Base-by-base conservation (phyloP, 805 yeast species). In the Candida tallmaniae region DNA sequence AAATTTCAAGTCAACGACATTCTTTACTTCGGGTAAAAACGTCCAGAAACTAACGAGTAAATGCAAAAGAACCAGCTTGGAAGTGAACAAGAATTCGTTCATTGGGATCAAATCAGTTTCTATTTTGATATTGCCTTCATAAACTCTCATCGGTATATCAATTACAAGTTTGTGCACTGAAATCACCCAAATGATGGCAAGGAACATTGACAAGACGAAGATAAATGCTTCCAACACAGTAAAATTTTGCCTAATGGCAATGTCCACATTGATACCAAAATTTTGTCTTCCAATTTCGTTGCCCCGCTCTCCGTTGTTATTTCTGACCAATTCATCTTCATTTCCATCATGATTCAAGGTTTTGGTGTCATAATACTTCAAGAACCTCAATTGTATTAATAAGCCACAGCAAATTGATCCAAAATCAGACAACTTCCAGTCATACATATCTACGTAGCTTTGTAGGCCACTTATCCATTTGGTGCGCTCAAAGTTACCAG, bases 81-180 rank as follows among this genome's bases (percentile, higher is more conserved):
- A 6, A 19, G 8, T 18, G 6, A 32, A 9, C 16, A 21, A 17
- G 11, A 20, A 32, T 6, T 20, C 18, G 20, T 13, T 26, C 24
- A 19, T 18, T 4, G 13, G 11, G 4, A 20, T 8, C 7, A 9
- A 11, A 7, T 13, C 6, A 13, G 19, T 19, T 7, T 18, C 10
- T 11, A 10, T 23, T 7, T 6, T 28, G 6, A 5, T 8, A 8
- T 12, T 9, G 9, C 13, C 18, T 6, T 5, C n/a, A 5, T 5
- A 17, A 10, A 29, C 6, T 15, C 32, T 21, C 8, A 29, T 7
- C 5, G 60, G 58, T 6, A 48, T 29, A 27, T 53, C 56, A 19
- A 56, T 40, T 22, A 46, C 50, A 16, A 46, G 31, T 10, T 36
- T 41, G 32, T 55, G 60, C 5, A 51, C 46, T 16, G 43, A 28